Evolutionary conservation across 2,329 filamentous ascomycete genomes (phyloP), one percentile per base, ranked within the genome.

Genomic region (Diplodia scrobiculata): DNA sequence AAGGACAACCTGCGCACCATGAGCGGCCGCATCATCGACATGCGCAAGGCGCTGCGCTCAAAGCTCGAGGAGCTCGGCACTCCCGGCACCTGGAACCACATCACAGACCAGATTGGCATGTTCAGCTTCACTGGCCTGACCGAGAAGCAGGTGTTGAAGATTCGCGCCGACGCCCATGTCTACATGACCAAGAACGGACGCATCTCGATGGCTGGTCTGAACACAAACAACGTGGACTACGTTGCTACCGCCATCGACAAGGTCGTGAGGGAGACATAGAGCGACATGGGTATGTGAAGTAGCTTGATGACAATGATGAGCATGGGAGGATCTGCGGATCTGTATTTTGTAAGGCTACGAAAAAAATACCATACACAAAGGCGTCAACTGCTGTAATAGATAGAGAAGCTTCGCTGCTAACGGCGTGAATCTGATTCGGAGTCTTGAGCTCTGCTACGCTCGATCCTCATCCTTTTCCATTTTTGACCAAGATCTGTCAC

Each of bases 91-190:
- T 99, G 95, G 95, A 91, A 93, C 75, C 95, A 99, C 81, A 96
- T 99, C 77, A 97, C 93, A 17, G 91, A 96, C 73, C 95, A 99
- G 84, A 99, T 99, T 76, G 95, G 95, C 81, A 99, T 99, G 95
- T 99, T 99, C 82, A 94, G 89, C 78, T 99, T 96, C 78, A 96
- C 91, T 0, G 91, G 91, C 13, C 80, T 96, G 76, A 85, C 78
- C 13, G 90, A 92, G 80, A 76, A 85, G 68, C 91, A 95, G 76
- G 91, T 94, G 7, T 72, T 85, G 71, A 87, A 86, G 79, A 81
- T 95, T 68, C 84, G 89, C 63, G 83, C 87, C 68, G 86, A 91
- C 60, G 86, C 83, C 67, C 91, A 95, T 77, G 84, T 95, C 64
- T 95, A 95, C 81, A 93, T 94, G 82, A 98, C 94, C 71, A 97